A percentile compares a stretch with the other conserved stretches of the same genome.
Evolutionary conservation across 805 yeast genomes (phyloP).

Genomic region (Allodekkera sacchari): DNA sequence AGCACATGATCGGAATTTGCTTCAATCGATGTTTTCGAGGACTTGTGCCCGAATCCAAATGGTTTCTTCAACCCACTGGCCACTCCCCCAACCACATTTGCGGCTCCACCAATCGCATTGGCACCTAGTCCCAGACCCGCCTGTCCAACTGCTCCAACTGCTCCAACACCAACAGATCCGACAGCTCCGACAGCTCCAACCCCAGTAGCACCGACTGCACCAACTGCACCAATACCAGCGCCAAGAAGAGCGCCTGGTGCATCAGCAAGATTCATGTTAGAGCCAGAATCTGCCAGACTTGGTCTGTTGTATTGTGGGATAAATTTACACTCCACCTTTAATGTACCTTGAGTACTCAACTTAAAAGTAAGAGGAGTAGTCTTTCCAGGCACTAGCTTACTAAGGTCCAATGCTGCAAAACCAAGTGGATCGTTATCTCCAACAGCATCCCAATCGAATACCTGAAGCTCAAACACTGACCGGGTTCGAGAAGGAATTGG

Average conservation of each 20-base stretch:
- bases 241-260: conserved; percentile 29
- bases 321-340: conserved; percentile 48
- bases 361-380: conserved; percentile 35
- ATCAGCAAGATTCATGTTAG: conserved; percentile 36
- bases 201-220: conserved; percentile 32
- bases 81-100: conserved; percentile 32
- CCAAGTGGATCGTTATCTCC: conserved; percentile 62
- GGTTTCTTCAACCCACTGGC: conserved; percentile 27
- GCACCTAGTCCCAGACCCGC: conserved; percentile 25
- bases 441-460: conserved; percentile 74
- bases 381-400: conserved; percentile 37
- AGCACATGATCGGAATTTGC: conserved; percentile 32
- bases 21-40: conserved; percentile 11
- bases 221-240: conserved; percentile 20
- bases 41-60: not conserved
- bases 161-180: conserved; percentile 38
- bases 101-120: conserved; percentile 31
- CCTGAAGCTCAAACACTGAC: conserved; percentile 37
- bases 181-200: conserved; percentile 28
- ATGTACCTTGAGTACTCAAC: conserved; percentile 57
- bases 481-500: conserved; percentile 59
- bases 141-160: conserved; percentile 28
- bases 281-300: conserved; percentile 37
- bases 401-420: conserved; percentile 38
- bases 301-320: conserved; percentile 63